Evolutionary conservation across 225 moss, liverwort and hornwort genomes (phyloP), one percentile per base, ranked within the genome.

Genomic region (Anthoceros angustus): DNA sequence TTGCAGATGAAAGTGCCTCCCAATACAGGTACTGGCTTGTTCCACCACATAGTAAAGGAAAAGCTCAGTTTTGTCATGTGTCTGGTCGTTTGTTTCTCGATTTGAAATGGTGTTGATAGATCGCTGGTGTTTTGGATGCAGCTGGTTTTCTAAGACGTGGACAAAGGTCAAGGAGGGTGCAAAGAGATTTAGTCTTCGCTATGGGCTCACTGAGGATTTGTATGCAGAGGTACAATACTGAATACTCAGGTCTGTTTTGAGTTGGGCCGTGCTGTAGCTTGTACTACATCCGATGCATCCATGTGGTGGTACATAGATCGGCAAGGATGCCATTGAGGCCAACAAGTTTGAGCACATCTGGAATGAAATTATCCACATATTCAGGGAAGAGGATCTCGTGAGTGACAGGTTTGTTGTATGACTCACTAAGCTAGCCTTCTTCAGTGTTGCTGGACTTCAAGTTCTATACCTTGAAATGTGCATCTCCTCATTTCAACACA

Each of bases 361-460:
- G 98, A 99, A 92, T 66, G 83, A 92, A 71, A 89, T 99, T 62
- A 72, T 99, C 63, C 74, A 69, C 48, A 89, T 83, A 25, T 92
- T 99, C 50, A 89, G 92, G 32, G 98, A 99, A 77, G 98, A 99
- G 70, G 98, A 99, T 72, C 73, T 99, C 18, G 79, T 99, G 40
- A 86, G 79, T 70, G 81, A 99, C 77, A 86, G 86, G 90, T 87
- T 60, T 50, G 49, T 69, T 64, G 8, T 50, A 62, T 3, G 70
- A 38, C 67, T 2, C 12, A 5, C n/a, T 42, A 5, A 4, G 42
- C 41, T 25, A 61, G 18, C 15, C 9, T 39, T 64, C 5, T 39
- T 11, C 18, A 23, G 64, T 0, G 25, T 64, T 64, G 25, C 6
- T 6, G 63, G 24, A 63, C 18, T 60, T 60, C 23, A 18, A 18